Base-by-base conservation (phyloP, 1,139 yeast species). In the Arxiozyma heterogenica region DNA sequence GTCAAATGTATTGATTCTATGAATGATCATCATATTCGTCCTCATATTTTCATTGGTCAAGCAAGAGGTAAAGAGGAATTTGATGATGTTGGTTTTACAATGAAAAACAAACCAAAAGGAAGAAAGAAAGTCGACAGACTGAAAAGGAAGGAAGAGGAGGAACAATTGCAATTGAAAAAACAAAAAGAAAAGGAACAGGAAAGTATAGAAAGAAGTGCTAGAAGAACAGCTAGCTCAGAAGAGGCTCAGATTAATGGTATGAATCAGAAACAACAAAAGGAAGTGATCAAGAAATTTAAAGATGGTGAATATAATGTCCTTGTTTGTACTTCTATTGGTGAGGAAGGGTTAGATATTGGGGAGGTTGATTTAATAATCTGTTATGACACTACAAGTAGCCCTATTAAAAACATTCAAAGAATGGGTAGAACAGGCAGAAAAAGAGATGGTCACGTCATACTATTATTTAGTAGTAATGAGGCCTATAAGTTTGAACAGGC, bases 351-450 rank as follows among this genome's bases (percentile, higher is more conserved):
- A 58, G 98, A 94, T 74, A 94, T 94, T 60, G 98, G 98, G 39
- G 98, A 94, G 65, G 98, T 94, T 52, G 98, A 94, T 68, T 69
- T 93, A 62, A 93, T 94, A 61, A 78, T 93, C 6, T 90, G 97
- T 64, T 93, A 84, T 69, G 98, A 94, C 64, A 88, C 96, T 0
- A 90, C 97, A 0, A 78, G 90, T 41, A 88, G 96, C 50, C 98
- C 98, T 0, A 93, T 94, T 55, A 88, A 95, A 56, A 90, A 87
- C 62, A 79, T 94, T 49, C 99, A 94, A 68, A 75, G 99, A 61
- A 88, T 94, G 94, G 99, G 99, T 39, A 82, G 99, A 72, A 94
- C 99, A 0, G 99, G 98, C 18, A 84, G 99, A 71, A 88, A 89
- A 65, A 75, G 97, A 60, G 89, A 86, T 60, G 99, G 99, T 49